These are phyloP conservation scores for Botrytis squamosa DNA, from an alignment of 2,329 filamentous ascomycete genomes.

Conservation along the genomic window DNA sequence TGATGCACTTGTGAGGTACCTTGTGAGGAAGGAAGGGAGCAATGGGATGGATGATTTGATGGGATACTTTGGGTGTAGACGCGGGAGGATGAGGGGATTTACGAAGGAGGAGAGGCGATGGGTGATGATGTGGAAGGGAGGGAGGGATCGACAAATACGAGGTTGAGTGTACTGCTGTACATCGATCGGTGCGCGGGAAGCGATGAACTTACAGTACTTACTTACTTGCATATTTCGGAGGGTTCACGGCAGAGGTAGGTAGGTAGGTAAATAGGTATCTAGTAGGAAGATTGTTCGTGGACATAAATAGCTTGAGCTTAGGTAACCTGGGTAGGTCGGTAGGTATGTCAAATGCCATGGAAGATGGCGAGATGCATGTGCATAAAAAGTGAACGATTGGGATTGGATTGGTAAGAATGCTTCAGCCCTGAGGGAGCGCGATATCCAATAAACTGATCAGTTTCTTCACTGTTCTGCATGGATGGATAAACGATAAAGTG, in stretches of 20 bases:
- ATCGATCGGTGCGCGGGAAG: neutral
- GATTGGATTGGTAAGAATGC: neutral
- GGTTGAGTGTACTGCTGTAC: neutral
- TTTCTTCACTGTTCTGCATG: neutral
- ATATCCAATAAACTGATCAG: neutral
- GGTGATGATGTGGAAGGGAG: neutral
- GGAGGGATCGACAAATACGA: neutral
- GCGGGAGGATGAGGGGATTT: neutral
- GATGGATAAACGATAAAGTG: neutral
- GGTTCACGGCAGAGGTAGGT: neutral
- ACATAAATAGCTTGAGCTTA: neutral
- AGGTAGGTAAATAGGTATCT: neutral
- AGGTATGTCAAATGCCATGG: neutral
- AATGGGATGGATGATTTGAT: neutral
- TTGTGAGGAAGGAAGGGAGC: neutral
- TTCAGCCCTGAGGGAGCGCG: constrained; percentile 6
- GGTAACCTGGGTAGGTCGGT: too few species aligned
- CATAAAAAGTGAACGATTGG: neutral
- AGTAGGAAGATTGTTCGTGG: neutral
- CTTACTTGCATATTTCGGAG: neutral
- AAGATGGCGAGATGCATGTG: constrained; percentile 3
- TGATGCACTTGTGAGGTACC: neutral
- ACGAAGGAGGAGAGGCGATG: neutral
- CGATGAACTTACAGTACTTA: neutral
- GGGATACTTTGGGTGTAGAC: neutral